These are phyloP conservation scores for Metschnikowia orientalis DNA, from an alignment of 805 yeast genomes.

Conservation along the genomic window DNA sequence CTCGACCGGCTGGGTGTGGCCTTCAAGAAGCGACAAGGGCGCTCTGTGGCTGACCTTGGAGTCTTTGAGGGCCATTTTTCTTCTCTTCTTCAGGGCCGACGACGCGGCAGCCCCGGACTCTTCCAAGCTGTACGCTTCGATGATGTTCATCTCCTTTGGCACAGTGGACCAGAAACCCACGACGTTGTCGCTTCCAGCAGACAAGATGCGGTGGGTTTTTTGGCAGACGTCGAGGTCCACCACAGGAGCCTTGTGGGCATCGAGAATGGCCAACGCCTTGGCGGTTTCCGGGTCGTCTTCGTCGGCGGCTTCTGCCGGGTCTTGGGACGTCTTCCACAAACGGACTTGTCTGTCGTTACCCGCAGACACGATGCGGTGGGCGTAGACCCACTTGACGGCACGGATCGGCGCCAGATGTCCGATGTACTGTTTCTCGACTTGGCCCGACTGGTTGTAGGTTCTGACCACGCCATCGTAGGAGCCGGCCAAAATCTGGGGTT, in stretches of 20 bases:
- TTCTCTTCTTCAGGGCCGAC: conserved; percentile 82
- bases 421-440: conserved; percentile 69
- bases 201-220: conserved; percentile 58
- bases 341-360: conserved; percentile 88
- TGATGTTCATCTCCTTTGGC: conserved; percentile 70
- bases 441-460: conserved; percentile 79
- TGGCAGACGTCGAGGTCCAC: conserved; percentile 62
- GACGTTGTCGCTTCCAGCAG: conserved; percentile 78
- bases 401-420: conserved; percentile 90
- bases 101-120: conserved; percentile 38
- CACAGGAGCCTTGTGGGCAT: conserved; percentile 89
- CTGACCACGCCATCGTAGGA: conserved; percentile 94
- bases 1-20: conserved; percentile 85
- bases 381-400: conserved; percentile 73
- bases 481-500: conserved; percentile 71
- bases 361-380: conserved; percentile 72
- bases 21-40: conserved; percentile 72
- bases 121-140: conserved; percentile 21
- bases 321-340: conserved; percentile 64
- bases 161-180: conserved; percentile 88
- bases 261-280: conserved; percentile 76
- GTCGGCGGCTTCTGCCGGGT: conserved; percentile 21
- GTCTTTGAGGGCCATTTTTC: conserved; percentile 75
- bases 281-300: conserved; percentile 51
- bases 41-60: conserved; percentile 74